phyloP scores from a whole-genome alignment of 1,139 yeast species.

The Zhuliangozyma blackwelliae region DNA sequence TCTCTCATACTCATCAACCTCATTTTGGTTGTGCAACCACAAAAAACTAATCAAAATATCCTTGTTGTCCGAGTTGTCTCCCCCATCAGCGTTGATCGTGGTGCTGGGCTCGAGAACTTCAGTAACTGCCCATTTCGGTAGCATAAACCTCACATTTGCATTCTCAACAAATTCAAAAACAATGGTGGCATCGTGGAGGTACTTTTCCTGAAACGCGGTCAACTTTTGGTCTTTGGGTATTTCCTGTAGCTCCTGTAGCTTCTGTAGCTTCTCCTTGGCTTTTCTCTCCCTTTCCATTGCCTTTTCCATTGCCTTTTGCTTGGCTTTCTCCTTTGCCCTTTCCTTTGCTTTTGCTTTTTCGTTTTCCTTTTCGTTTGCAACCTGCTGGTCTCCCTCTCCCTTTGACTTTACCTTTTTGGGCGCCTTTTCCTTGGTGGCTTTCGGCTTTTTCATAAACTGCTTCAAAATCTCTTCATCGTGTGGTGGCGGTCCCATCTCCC shows the following conservation, averaged over 20 bases:
- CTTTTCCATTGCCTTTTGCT: slow-evolving; percentile 18
- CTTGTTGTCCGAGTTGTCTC: slow-evolving; percentile 25
- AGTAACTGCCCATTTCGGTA: slow-evolving; percentile 74
- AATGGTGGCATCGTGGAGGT: slow-evolving; percentile 63
- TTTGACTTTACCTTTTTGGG: neutral
- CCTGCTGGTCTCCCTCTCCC: neutral
- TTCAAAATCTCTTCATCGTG: slow-evolving; percentile 24
- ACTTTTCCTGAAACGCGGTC: slow-evolving; percentile 74
- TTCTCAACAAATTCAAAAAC: slow-evolving; percentile 84
- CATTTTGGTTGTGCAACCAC: slow-evolving; percentile 52
- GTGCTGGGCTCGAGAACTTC: slow-evolving; percentile 46
- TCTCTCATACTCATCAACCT: slow-evolving; percentile 45
- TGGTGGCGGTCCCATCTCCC: slow-evolving; percentile 65
- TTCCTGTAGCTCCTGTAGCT: slow-evolving; percentile 16
- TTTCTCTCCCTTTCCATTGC: slow-evolving; percentile 15
- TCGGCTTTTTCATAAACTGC: slow-evolving; percentile 1
- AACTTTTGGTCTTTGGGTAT: slow-evolving; percentile 46
- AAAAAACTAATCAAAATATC: slow-evolving; percentile 65
- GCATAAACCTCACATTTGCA: slow-evolving; percentile 63
- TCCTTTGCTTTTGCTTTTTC: slow-evolving; percentile 1
- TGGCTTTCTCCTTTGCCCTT: slow-evolving; percentile 15
- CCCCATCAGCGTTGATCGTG: slow-evolving; percentile 18
- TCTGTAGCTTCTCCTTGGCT: slow-evolving; percentile 22
- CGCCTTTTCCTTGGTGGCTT: neutral
- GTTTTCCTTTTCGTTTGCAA: neutral